Conservation (phyloP, 208 protist species). For the Leishmania turanica region DNA sequence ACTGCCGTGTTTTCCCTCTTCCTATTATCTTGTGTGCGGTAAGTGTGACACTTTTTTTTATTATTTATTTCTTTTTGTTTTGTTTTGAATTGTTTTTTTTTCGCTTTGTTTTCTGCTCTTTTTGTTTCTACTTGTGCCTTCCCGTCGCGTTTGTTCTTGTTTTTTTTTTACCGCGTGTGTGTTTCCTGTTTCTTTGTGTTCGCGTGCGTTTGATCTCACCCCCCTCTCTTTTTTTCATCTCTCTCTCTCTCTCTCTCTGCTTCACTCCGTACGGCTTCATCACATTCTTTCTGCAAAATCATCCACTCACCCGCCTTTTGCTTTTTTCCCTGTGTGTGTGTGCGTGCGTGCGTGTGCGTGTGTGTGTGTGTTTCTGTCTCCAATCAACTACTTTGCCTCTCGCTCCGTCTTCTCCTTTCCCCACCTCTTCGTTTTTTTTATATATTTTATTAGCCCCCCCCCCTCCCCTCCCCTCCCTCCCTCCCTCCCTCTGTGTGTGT, state of each 20-base stretch:
- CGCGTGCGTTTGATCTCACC: not conserved
- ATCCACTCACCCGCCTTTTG: conserved; percentile 1
- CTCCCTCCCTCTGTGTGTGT: no score
- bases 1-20: not conserved
- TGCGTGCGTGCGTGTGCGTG: not conserved
- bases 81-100: conserved; percentile 12
- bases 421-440: not conserved
- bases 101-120: conserved; percentile 8
- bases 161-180: conserved; percentile 6
- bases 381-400: not conserved
- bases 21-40: not conserved
- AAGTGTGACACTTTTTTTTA: not conserved
- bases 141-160: not conserved
- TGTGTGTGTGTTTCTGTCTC: not conserved
- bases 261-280: conserved; percentile 10
- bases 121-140: conserved; percentile 12
- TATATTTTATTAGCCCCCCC: not conserved
- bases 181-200: not conserved
- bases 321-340: not conserved
- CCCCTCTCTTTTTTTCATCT: conserved; percentile 1
- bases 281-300: not conserved
- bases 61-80: not conserved
- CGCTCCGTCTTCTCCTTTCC: not conserved
- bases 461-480: no score
- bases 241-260: not conserved